Evolutionary conservation across 805 yeast species (phyloP).

Genomic region (Kodamaea restingae): DNA sequence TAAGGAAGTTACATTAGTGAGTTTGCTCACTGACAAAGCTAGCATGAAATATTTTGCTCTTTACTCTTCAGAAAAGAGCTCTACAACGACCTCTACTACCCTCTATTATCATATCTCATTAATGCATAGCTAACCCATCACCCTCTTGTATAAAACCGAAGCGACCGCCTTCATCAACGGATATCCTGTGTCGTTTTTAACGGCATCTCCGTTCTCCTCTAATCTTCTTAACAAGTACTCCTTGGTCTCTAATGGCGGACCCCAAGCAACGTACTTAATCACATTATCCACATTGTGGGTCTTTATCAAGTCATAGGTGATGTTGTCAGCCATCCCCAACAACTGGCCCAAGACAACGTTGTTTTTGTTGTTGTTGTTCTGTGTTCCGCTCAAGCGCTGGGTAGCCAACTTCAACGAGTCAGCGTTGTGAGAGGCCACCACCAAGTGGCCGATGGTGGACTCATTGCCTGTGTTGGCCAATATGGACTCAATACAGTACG

Average conservation of each 20-base stretch:
- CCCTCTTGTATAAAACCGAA: slow-evolving; percentile 18
- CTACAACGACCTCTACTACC: too few species aligned
- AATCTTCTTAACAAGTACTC: slow-evolving; percentile 84
- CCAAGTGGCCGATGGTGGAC: slow-evolving; percentile 59
- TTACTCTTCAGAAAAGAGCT: too few species aligned
- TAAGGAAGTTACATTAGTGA: too few species aligned
- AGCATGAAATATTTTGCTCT: too few species aligned
- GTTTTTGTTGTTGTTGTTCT: slow-evolving; percentile 27
- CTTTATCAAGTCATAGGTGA: slow-evolving; percentile 68
- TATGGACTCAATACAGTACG: slow-evolving; percentile 57
- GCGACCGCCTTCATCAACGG: slow-evolving; percentile 58
- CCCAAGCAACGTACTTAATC: slow-evolving; percentile 96
- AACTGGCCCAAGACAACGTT: slow-evolving; percentile 86
- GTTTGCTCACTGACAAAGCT: too few species aligned
- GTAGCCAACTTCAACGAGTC: slow-evolving; percentile 74
- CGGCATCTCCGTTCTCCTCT: slow-evolving; percentile 96
- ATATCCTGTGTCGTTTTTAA: slow-evolving; percentile 77
- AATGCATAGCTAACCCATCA: slow-evolving; percentile 12
- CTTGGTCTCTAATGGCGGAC: slow-evolving; percentile 91
- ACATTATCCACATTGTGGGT: slow-evolving; percentile 66
- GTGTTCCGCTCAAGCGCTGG: slow-evolving; percentile 35
- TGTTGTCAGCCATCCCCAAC: slow-evolving; percentile 92
- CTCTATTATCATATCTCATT: slow-evolving; percentile 6
- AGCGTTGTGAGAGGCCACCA: slow-evolving; percentile 87
- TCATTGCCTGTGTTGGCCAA: slow-evolving; percentile 36